phyloP scores from a whole-genome alignment of 176 grass and related monocot species.

The Pontederia crassipes region DNA sequence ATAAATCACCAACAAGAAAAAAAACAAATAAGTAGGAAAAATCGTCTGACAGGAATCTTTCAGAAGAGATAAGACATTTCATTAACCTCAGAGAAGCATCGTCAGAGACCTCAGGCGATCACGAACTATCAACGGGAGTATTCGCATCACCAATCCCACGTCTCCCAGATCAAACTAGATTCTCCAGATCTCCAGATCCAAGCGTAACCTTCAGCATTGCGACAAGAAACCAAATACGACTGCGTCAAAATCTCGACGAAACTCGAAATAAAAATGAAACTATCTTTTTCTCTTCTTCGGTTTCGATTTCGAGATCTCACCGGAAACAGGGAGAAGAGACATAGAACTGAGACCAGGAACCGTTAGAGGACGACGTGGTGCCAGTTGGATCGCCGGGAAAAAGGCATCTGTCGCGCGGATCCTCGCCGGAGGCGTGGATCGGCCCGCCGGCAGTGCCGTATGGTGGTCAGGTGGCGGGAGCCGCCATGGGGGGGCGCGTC shows the following conservation, averaged over 20 bases:
- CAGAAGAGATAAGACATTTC: no score
- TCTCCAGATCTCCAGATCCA: constrained; percentile 13
- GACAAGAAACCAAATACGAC: background rate
- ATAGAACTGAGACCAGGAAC: no score
- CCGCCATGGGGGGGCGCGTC: constrained; percentile 38
- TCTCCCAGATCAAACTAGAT: background rate
- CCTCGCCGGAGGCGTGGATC: constrained; percentile 28
- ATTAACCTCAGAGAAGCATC: no score
- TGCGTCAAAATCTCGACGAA: background rate
- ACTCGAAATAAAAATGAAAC: background rate
- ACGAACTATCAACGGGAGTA: no score
- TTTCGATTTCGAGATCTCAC: background rate
- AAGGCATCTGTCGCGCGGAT: background rate
- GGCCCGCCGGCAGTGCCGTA: constrained; percentile 4
- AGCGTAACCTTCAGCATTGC: background rate
- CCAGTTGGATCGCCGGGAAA: background rate
- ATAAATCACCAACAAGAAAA: no score
- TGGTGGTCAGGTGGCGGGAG: constrained; percentile 32
- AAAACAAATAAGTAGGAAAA: no score
- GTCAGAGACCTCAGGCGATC: no score
- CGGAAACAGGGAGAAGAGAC: background rate
- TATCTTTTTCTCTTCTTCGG: background rate
- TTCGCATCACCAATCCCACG: no score
- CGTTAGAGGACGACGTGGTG: background rate
- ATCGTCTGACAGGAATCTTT: no score